Percentiles rank a stretch among this genome's conserved stretches.
phyloP scores from a whole-genome alignment of 1,284 basidiomycete species.

The Trametes hirsuta region DNA sequence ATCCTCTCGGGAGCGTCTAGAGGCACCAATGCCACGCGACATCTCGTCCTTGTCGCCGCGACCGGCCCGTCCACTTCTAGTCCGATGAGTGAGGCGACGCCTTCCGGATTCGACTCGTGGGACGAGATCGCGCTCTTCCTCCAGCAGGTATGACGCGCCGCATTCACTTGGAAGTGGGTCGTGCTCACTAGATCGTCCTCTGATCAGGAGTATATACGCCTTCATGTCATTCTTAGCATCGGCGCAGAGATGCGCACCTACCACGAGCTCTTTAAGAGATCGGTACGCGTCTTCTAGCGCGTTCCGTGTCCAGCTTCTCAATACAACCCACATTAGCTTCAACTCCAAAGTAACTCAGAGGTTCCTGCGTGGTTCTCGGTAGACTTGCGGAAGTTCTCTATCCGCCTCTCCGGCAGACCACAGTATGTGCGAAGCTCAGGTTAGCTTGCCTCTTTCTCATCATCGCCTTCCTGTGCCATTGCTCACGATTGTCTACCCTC shows the following conservation, averaged over 20 bases:
- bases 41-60: conserved; percentile 58
- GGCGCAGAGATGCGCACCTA: conserved; percentile 48
- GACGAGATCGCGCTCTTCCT: conserved; percentile 41
- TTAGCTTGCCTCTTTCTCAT: not conserved
- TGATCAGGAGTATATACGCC: conserved; percentile 54
- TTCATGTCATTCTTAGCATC: conserved; percentile 58
- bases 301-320: conserved; percentile 10
- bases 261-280: conserved; percentile 53
- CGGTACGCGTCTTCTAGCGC: conserved; percentile 43
- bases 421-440: conserved; percentile 25
- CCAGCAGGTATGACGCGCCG: conserved; percentile 43
- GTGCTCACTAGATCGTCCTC: conserved; percentile 10
- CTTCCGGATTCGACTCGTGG: conserved; percentile 29
- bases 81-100: conserved; percentile 17
- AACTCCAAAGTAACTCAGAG: conserved; percentile 33
- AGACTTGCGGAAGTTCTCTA: conserved; percentile 36
- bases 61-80: conserved; percentile 19
- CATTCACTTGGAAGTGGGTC: not conserved
- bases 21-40: conserved; percentile 45
- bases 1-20: conserved; percentile 42
- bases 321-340: conserved; percentile 25
- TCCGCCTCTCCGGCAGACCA: conserved; percentile 39
- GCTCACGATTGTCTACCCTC: not conserved
- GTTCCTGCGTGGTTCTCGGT: conserved; percentile 43
- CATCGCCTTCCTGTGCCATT: not conserved